Base-by-base conservation (phyloP, 2,329 filamentous ascomycete species). In the Ceratocystis papillata region DNA sequence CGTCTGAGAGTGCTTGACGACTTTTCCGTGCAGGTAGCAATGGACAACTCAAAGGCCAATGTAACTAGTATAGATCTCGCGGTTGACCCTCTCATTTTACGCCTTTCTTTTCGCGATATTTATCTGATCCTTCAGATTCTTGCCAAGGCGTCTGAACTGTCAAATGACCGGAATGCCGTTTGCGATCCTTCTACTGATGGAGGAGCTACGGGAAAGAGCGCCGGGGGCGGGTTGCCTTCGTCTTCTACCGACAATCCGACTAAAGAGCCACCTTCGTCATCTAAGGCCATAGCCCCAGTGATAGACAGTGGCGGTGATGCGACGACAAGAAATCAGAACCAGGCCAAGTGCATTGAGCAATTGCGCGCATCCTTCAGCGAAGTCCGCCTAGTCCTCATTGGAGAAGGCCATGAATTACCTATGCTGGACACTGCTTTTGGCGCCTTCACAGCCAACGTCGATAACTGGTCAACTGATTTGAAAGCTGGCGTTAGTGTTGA, bases 351-450 rank as follows among this genome's bases (percentile, higher is more conserved):
- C 28, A 77, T 79, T 55, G 94, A 99, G 74, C 89, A 96, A 72
- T 80, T 99, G 72, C 88, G 86, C n/a, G 86, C 93, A 28, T 86
- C 86, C 2, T 81, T 99, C 63, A 90, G 95, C 69, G 95, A 95
- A 15, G 83, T 99, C 69, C 87, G 95, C 68, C 84, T 99, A 1
- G 90, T 99, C 15, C 80, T 99, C 17, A 96, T 99, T 71, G 95
- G 95, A 7, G 94, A 99, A 72, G 78, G 95, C 2, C 95, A 99
- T 72, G 95, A 99, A 76, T 80, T 99, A 71, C 95, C 94, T 1
- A 89, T 99, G 68, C 79, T 99, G 3, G 95, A 99, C 73, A 85
- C 95, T 76, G 96, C 90, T 70, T 85, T 99, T 71, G 96, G 96
- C 76, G 86, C 87, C 65, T 97, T 97, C 72, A 88, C 85, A 4